phyloP scores from a whole-genome alignment of 768 basidiomycete species.

The Mycena rebaudengoi region DNA sequence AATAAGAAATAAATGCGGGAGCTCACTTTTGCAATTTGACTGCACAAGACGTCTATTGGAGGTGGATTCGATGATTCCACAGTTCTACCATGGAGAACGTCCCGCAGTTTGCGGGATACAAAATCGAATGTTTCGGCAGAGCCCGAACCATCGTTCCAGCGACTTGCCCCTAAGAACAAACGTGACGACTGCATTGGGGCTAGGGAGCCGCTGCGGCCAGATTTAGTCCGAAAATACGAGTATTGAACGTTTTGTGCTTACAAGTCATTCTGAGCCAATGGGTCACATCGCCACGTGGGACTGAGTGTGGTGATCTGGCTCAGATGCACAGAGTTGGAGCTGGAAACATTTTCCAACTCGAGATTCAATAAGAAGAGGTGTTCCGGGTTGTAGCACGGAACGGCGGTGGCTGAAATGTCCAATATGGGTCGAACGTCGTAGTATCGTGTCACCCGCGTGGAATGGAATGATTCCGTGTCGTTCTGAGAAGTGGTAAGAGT shows the following conservation, averaged over 20 bases:
- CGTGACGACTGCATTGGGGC: conserved; percentile 58
- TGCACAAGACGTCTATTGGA: conserved; percentile 59
- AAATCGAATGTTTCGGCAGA: conserved; percentile 57
- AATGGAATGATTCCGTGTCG: conserved; percentile 61
- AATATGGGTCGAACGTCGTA: conserved; percentile 72
- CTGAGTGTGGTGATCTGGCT: conserved; percentile 72
- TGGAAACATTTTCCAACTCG: conserved; percentile 62
- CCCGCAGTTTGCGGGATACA: conserved; percentile 57
- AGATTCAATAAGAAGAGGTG: conserved; percentile 62
- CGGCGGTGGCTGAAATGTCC: conserved; percentile 56
- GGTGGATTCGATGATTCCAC: conserved; percentile 56
- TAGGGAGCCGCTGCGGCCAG: conserved; percentile 50
- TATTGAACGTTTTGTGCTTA: conserved; percentile 44
- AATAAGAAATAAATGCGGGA: neutral
- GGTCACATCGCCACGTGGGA: conserved; percentile 68
- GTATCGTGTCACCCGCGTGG: conserved; percentile 58
- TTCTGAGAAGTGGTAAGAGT: conserved; percentile 43
- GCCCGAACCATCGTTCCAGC: conserved; percentile 46
- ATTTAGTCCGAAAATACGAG: conserved; percentile 14
- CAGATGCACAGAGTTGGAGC: conserved; percentile 52
- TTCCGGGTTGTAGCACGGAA: conserved; percentile 59
- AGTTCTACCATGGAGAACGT: conserved; percentile 59
- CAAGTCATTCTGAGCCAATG: conserved; percentile 48
- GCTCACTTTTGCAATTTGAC: conserved; percentile 56
- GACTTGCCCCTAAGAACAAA: conserved; percentile 51